Evolutionary conservation across 1,284 basidiomycete species (phyloP), one percentile per base, ranked within the genome.

Genomic region (Exobasidium cylindrosporum): DNA sequence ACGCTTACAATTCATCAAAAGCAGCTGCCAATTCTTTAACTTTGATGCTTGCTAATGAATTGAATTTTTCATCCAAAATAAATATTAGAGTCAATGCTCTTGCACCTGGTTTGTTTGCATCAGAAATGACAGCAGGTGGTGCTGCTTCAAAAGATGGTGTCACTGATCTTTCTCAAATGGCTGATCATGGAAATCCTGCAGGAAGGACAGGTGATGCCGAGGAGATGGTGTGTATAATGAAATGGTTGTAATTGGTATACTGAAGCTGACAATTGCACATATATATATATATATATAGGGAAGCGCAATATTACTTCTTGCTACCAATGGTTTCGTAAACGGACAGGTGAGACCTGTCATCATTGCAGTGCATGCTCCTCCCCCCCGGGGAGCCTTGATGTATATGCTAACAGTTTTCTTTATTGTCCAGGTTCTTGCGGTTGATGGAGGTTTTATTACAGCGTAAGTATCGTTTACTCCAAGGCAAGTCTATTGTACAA

Each of bases 1-100:
- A 70, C 43, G 71, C 73, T 14, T 76, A 76, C 64, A 76, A 76
- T 29, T 60, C 71, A 0, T 61, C 56, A 49, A 76, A 76, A 50
- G 73, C 71, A 0, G 74, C 74, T 1, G 73, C 74, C 2, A 69
- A 75, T 60, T 67, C 70, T 40, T 54, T 77, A 1, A 73, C 73
- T 1, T 54, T 58, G 23, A 74, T 75, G 72, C 58, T 77, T 0
- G 24, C 68, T 0, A 66, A 77, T 61, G 73, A 74, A 50, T 55
- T 77, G 3, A 26, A 60, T 6, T 77, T 72, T 54, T 28, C 58
- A 17, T n/a, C 59, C 50, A 11, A 55, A 7, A 21, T 63, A 21
- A 54, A 52, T 2, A 40, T 76, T 0, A 32, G 73, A 13, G 68
- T 75, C 26, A 75, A 75, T 57, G 69, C 73, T 13, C 66, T 77